A percentile compares a stretch with the other conserved stretches of the same genome.
Evolutionary conservation across 176 grass and related monocot species (phyloP).

Genomic region (Avena sativa): DNA sequence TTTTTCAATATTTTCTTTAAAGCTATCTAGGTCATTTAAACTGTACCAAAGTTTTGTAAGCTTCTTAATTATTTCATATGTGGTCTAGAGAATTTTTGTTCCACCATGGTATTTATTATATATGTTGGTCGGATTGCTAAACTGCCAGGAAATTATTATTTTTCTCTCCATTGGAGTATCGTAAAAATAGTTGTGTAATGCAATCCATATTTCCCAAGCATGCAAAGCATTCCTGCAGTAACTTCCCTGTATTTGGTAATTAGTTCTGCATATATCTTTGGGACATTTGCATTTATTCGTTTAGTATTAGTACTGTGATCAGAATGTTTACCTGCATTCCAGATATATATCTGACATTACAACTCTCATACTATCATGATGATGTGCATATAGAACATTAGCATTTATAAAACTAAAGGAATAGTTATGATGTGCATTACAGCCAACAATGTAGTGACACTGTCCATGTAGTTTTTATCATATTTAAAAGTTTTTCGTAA

Average conservation of each 20-base stretch:
- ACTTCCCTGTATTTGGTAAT: not conserved
- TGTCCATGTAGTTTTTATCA: not conserved
- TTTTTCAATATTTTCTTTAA: conserved; percentile 6
- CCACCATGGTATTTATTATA: not conserved
- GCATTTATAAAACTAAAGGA: not conserved
- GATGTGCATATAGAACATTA: not conserved
- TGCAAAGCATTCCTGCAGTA: not conserved
- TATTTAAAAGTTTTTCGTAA: not conserved
- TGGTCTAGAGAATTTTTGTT: not conserved
- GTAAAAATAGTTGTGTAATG: not conserved
- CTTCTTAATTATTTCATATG: conserved; percentile 23
- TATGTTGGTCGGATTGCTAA: not conserved
- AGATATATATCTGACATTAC: conserved; percentile 12
- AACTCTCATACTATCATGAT: not conserved
- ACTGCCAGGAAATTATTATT: not conserved
- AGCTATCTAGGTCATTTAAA: not conserved
- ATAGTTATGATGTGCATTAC: not conserved
- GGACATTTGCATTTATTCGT: not conserved
- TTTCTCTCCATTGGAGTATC: not conserved
- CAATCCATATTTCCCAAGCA: not conserved
- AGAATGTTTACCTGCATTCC: not conserved
- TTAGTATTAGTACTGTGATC: not conserved
- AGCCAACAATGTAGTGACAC: not conserved
- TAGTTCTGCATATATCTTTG: not conserved
- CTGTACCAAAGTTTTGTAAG: not conserved